phyloP scores from a whole-genome alignment of 129 eudicot genomes.

The Smallanthus sonchifolius region DNA sequence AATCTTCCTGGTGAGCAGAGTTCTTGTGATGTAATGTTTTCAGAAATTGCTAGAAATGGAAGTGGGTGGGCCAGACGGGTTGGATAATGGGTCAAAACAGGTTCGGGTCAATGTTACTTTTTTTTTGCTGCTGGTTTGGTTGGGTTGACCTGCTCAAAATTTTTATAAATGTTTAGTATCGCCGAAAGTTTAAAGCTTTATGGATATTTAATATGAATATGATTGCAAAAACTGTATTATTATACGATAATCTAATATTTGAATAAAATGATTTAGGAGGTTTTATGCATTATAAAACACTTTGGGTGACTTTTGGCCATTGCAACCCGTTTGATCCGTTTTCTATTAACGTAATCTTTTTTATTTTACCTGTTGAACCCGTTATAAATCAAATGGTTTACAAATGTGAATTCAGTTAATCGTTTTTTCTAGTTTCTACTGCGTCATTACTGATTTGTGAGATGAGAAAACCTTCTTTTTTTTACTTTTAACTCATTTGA shows the following conservation, averaged over 20 bases:
- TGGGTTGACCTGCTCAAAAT: background rate
- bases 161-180: background rate
- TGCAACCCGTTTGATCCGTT: background rate
- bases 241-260: background rate
- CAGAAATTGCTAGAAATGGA: background rate
- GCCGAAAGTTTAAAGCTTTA: background rate
- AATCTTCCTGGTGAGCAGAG: slow-evolving; percentile 73
- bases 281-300: background rate
- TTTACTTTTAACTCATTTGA: background rate
- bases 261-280: background rate
- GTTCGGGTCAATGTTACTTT: background rate
- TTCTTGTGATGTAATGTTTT: background rate
- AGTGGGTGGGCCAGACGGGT: background rate
- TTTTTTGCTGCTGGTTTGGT: background rate
- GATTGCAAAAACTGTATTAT: background rate
- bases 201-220: background rate
- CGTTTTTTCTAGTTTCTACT: background rate
- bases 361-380: background rate
- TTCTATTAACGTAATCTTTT: background rate
- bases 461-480: background rate
- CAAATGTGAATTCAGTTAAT: background rate
- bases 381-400: background rate
- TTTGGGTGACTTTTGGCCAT: background rate
- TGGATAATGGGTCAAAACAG: background rate
- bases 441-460: background rate